Percentiles rank a stretch among this genome's conserved stretches.
Evolutionary conservation across 192 early-diverging fungal species (phyloP).

Genomic region (Backusella macrospora): DNA sequence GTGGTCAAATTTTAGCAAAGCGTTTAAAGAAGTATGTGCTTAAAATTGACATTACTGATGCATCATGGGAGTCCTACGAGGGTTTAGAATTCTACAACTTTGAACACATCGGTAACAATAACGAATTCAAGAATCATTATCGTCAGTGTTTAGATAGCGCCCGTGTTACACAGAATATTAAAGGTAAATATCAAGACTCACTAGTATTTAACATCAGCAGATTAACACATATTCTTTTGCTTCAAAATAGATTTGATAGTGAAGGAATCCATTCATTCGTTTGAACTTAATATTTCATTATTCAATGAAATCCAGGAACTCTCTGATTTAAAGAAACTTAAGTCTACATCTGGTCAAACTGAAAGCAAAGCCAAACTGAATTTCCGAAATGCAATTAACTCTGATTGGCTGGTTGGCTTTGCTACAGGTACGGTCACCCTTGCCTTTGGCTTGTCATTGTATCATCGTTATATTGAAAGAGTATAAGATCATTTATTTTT

Average conservation of each 20-base stretch:
- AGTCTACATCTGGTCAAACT: not conserved
- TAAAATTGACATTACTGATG: slow-evolving; percentile 41
- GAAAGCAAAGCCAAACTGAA: not conserved
- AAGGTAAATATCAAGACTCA: slow-evolving; percentile 2
- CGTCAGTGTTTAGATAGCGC: slow-evolving; percentile 47
- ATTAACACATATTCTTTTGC: not conserved
- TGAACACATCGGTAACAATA: slow-evolving; percentile 43
- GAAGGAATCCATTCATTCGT: slow-evolving; percentile 28
- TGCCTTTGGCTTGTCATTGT: slow-evolving; percentile 20
- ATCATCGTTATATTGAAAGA: slow-evolving; percentile 13
- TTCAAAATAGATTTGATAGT: slow-evolving; percentile 29
- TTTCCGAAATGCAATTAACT: not conserved
- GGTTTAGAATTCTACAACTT: slow-evolving; percentile 58
- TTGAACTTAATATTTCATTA: slow-evolving; percentile 35
- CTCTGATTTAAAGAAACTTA: slow-evolving; percentile 23
- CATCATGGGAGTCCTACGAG: slow-evolving; percentile 36
- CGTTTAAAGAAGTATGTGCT: slow-evolving; percentile 51
- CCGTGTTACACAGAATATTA: slow-evolving; percentile 40
- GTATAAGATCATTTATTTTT: not conserved
- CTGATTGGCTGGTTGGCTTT: slow-evolving; percentile 16
- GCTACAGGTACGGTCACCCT: slow-evolving; percentile 16
- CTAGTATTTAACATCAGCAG: not conserved
- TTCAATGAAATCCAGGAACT: slow-evolving; percentile 35
- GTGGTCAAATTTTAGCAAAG: slow-evolving; percentile 57
- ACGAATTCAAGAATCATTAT: slow-evolving; percentile 51